Percentiles rank a stretch among this genome's conserved stretches.
Evolutionary conservation across 345 rosid genomes (phyloP).

Genomic region (Luvunga scandens): DNA sequence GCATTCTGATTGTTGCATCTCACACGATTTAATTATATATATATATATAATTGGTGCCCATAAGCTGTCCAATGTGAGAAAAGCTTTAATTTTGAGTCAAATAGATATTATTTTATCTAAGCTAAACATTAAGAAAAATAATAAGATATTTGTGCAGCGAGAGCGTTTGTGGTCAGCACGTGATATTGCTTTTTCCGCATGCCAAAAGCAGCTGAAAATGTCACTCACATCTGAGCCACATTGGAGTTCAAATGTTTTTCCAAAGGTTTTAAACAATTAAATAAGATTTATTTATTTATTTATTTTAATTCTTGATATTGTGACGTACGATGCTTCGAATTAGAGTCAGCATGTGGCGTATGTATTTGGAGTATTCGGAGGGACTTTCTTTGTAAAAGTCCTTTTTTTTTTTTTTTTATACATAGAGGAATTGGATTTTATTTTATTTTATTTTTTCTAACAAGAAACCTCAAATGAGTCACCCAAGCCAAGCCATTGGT

Average conservation of each 20-base stretch:
- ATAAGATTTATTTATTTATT: too few species aligned
- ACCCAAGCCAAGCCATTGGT: too few species aligned
- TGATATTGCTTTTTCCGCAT: constrained; percentile 50
- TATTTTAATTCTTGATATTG: neutral
- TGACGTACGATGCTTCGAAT: neutral
- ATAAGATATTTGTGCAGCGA: neutral
- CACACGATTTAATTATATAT: too few species aligned
- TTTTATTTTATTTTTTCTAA: too few species aligned
- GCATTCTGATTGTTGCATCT: neutral
- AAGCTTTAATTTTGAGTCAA: constrained; percentile 7
- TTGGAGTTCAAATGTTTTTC: neutral
- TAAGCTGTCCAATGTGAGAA: neutral
- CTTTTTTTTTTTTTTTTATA: too few species aligned
- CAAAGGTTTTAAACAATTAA: too few species aligned
- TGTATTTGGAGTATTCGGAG: neutral
- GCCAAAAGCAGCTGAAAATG: constrained; percentile 33
- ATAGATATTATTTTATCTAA: constrained; percentile 18
- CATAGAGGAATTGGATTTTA: neutral
- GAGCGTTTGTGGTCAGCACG: constrained; percentile 43
- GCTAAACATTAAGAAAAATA: neutral
- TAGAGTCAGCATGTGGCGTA: neutral
- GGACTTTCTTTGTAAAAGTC: too few species aligned
- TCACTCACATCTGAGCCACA: constrained; percentile 5
- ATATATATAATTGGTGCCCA: neutral
- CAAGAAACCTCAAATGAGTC: too few species aligned